Evolutionary conservation across 1,139 yeast genomes (phyloP).

Genomic region (Taphrina confusa): DNA sequence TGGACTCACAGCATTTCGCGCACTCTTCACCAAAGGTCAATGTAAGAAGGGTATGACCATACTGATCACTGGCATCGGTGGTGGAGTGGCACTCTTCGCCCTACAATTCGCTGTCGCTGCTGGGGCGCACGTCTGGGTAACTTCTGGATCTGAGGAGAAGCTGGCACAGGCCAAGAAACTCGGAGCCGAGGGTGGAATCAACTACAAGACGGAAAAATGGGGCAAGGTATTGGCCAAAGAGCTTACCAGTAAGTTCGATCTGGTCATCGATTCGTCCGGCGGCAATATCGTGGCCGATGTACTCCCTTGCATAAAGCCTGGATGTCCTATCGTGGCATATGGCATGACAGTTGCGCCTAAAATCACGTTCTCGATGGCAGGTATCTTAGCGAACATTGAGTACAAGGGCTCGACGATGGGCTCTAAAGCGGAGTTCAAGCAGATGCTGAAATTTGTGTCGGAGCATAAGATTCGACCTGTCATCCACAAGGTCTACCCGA

Average conservation of each 20-base stretch:
- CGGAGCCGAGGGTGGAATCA: constrained; percentile 39
- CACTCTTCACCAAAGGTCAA: constrained; percentile 37
- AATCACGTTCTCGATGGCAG: constrained; percentile 38
- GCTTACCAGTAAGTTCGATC: constrained; percentile 45
- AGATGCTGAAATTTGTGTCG: constrained; percentile 38
- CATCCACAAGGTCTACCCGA: constrained; percentile 35
- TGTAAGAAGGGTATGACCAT: constrained; percentile 28
- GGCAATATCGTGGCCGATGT: constrained; percentile 39
- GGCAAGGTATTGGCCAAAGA: constrained; percentile 33
- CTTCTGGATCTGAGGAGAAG: constrained; percentile 39
- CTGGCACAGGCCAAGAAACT: constrained; percentile 37
- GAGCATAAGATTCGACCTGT: constrained; percentile 37
- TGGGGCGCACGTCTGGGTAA: constrained; percentile 40
- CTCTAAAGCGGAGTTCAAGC: constrained; percentile 39
- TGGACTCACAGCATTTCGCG: constrained; percentile 41
- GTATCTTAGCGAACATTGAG: constrained; percentile 39
- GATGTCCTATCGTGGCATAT: constrained; percentile 38
- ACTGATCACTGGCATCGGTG: constrained; percentile 41
- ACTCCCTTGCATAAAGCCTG: constrained; percentile 34
- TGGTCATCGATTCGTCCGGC: constrained; percentile 41
- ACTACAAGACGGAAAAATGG: constrained; percentile 39
- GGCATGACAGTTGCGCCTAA: constrained; percentile 41
- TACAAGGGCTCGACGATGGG: constrained; percentile 41
- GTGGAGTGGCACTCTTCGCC: constrained; percentile 41
- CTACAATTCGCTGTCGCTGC: constrained; percentile 40